Percentiles rank a stretch among this genome's conserved stretches.
These are phyloP conservation scores for Metarhizium guizhouense DNA, from an alignment of 2,329 filamentous ascomycete species.

Conservation along the genomic window DNA sequence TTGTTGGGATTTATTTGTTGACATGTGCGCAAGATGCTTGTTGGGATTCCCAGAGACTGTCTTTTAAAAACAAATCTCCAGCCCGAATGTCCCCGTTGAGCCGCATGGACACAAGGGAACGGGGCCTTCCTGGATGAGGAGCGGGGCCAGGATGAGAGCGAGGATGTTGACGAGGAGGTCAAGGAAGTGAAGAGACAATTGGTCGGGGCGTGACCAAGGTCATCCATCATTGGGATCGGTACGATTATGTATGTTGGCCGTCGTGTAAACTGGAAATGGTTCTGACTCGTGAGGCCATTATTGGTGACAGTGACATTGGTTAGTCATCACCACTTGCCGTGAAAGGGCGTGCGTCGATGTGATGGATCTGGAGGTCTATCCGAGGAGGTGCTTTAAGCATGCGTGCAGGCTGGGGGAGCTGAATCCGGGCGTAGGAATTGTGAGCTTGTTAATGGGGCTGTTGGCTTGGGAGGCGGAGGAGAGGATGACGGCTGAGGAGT, in stretches of 20 bases:
- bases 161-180: constrained; percentile 25
- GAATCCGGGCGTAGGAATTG: constrained; percentile 14
- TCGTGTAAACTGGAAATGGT: too few species aligned
- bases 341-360: too few species aligned
- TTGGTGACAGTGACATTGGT: too few species aligned
- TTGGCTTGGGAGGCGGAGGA: constrained; percentile 11
- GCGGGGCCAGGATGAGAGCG: constrained; percentile 19
- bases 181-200: constrained; percentile 17
- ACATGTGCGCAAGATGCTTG: constrained; percentile 31
- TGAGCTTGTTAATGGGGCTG: constrained; percentile 13
- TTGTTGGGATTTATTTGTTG: too few species aligned
- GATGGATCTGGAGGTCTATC: constrained; percentile 13
- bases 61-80: constrained; percentile 25
- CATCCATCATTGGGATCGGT: too few species aligned
- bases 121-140: constrained; percentile 16
- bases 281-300: too few species aligned
- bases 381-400: constrained; percentile 15
- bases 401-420: constrained; percentile 11
- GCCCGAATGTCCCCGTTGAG: constrained; percentile 12
- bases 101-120: constrained; percentile 21
- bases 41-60: constrained; percentile 20
- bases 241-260: too few species aligned
- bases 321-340: too few species aligned
- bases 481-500: constrained; percentile 13
- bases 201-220: neutral